Evolutionary conservation across 371 early-diverging fungal species (phyloP).

Genomic region (Zychaea mexicana): DNA sequence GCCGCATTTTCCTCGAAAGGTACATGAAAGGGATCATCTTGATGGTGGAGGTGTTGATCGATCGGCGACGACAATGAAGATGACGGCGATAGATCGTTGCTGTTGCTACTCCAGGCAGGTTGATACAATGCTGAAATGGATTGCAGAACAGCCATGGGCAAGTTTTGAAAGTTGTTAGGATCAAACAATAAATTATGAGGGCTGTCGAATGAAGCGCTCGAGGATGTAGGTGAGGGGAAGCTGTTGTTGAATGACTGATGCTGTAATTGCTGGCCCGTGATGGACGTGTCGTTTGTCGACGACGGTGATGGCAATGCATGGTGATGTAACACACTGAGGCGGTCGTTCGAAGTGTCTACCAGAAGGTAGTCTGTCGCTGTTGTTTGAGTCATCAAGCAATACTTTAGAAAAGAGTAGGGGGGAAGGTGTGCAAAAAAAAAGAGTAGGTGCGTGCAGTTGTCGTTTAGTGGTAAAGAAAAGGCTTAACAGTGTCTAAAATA

Average conservation of each 20-base stretch:
- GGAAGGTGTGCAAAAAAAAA: neutral
- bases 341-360: conserved; percentile 4
- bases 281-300: neutral
- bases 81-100: neutral
- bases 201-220: conserved; percentile 11
- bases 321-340: conserved; percentile 2
- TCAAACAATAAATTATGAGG: conserved; percentile 19
- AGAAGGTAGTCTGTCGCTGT: neutral
- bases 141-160: conserved; percentile 27
- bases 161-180: conserved; percentile 29
- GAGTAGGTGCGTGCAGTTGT: neutral
- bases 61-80: neutral
- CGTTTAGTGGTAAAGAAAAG: neutral
- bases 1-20: neutral
- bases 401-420: neutral
- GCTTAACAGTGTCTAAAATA: neutral
- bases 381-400: neutral
- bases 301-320: conserved; percentile 8
- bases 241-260: conserved; percentile 1
- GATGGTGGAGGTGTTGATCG: neutral
- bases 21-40: neutral
- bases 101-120: neutral
- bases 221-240: conserved; percentile 17
- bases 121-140: conserved; percentile 13
- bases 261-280: neutral